Percentiles rank a stretch among this genome's conserved stretches.
Conservation (phyloP, 2,329 filamentous ascomycete genomes). For the Talaromyces sp. region DNA sequence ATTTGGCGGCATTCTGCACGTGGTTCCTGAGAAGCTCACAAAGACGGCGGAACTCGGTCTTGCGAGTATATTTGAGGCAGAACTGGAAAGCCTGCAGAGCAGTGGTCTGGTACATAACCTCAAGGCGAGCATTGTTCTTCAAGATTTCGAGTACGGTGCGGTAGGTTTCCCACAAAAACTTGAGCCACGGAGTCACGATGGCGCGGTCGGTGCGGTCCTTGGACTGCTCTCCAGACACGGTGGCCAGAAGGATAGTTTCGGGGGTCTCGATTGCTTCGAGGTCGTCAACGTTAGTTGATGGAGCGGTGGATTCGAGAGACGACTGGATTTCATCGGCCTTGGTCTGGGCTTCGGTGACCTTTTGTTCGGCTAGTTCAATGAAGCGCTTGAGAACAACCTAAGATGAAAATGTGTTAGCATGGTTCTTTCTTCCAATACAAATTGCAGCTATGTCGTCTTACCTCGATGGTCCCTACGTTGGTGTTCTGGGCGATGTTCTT, state of each 20-base stretch:
- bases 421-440: background rate
- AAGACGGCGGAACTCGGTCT: conserved; percentile 98
- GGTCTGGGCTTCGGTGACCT: conserved; percentile 90
- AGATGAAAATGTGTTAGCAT: conserved; percentile 4
- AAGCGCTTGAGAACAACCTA: conserved; percentile 93
- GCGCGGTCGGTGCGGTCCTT: conserved; percentile 95
- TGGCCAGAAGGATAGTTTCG: conserved; percentile 95
- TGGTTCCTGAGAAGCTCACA: conserved; percentile 98
- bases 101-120: conserved; percentile 97
- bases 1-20: conserved; percentile 98
- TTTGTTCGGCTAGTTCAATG: conserved; percentile 92
- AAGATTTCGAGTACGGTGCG: conserved; percentile 96
- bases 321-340: conserved; percentile 96
- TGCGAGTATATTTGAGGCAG: conserved; percentile 94
- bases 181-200: conserved; percentile 98
- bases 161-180: conserved; percentile 99
- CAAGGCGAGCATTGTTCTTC: conserved; percentile 96
- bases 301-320: conserved; percentile 69
- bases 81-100: conserved; percentile 98
- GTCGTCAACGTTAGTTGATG: conserved; percentile 79
- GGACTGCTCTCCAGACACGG: conserved; percentile 95
- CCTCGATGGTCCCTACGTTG: conserved; percentile 96
- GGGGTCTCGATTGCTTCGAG: conserved; percentile 96
- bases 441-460: conserved; percentile 36
- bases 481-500: conserved; percentile 99